Conservation (phyloP, 202 grass and related monocot genomes). For the Zizania palustris region DNA sequence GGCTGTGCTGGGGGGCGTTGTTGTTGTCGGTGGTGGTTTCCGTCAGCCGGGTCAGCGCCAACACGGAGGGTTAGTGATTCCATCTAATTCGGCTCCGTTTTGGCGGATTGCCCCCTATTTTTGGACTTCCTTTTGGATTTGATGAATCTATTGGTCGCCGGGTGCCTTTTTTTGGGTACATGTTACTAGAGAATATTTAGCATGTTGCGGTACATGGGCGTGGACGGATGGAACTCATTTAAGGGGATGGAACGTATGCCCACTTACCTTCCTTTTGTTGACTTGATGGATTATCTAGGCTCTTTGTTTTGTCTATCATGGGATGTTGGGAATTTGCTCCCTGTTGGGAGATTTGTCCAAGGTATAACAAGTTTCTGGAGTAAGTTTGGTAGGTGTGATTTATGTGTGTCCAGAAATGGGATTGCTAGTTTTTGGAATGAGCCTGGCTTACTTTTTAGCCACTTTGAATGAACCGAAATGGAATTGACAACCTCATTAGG, state of each 20-base stretch:
- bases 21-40: slow-evolving; percentile 19
- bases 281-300: slow-evolving; percentile 30
- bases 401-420: not conserved
- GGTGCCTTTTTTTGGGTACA: not conserved
- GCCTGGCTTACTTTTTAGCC: not conserved
- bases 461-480: not conserved
- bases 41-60: slow-evolving; percentile 44
- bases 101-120: not conserved
- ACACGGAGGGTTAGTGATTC: slow-evolving; percentile 60
- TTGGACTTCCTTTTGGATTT: not conserved
- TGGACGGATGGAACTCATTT: not conserved
- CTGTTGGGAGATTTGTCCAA: not conserved
- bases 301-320: not conserved
- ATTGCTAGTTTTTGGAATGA: not conserved
- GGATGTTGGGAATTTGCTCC: slow-evolving; percentile 24
- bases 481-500: not conserved
- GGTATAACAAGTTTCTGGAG: not conserved
- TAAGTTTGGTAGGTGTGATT: not conserved
- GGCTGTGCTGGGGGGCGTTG: slow-evolving; percentile 18
- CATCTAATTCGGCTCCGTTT: not conserved
- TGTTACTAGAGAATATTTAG: not conserved
- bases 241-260: not conserved
- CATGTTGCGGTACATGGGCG: not conserved
- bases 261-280: not conserved
- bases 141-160: not conserved